Percentiles rank a stretch among this genome's conserved stretches.
Evolutionary conservation across 2,329 filamentous ascomycete genomes (phyloP).

Genomic region (Alternaria brassicicola): DNA sequence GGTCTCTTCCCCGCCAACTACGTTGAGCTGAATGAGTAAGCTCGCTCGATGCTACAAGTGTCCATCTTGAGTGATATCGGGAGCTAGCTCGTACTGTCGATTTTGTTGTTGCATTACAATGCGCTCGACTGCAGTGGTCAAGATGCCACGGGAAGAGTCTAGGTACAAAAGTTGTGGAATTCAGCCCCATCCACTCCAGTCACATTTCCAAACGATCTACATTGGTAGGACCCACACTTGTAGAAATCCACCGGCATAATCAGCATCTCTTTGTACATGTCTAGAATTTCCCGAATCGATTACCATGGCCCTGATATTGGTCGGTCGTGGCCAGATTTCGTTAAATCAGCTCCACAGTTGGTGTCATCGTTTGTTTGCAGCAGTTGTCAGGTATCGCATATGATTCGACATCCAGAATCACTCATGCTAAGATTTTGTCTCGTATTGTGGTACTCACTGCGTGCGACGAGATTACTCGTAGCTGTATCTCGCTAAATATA

Average conservation of each 20-base stretch:
- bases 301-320: not conserved
- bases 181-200: not conserved
- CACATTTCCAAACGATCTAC: not conserved
- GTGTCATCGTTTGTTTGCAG: not conserved
- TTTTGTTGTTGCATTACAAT: not conserved
- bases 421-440: not conserved
- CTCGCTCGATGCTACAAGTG: not conserved
- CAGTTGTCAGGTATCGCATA: not conserved
- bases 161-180: conserved; percentile 3
- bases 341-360: not conserved
- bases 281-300: not conserved
- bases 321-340: not conserved
- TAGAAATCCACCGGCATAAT: not conserved
- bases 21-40: conserved; percentile 47
- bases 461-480: not conserved
- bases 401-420: not conserved
- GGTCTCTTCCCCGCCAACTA: conserved; percentile 76
- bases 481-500: not conserved
- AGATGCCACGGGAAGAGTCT: not conserved
- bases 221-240: not conserved
- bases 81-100: conserved; percentile 1
- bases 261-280: not conserved
- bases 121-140: not conserved
- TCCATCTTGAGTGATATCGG: not conserved
- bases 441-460: not conserved